A percentile compares a stretch with the other conserved stretches of the same genome.
These are phyloP conservation scores for Aspergillus floridensis DNA, from an alignment of 2,329 filamentous ascomycete genomes.

Conservation along the genomic window DNA sequence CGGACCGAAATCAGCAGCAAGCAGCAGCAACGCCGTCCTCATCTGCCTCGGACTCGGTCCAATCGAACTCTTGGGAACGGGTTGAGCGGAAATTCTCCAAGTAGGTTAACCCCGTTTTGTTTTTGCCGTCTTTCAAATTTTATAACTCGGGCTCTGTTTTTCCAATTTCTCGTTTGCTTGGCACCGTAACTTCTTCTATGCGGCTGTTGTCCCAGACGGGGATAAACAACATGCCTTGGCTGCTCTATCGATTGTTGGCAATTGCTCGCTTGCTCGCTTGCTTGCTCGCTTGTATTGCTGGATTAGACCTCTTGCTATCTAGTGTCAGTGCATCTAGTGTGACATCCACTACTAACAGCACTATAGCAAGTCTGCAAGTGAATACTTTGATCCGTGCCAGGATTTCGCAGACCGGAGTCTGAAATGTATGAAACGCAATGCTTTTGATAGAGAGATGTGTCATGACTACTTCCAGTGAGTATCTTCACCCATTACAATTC, in stretches of 20 bases:
- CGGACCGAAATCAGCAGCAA: conserved; percentile 11
- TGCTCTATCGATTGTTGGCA: background rate
- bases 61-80: conserved; percentile 56
- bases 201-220: background rate
- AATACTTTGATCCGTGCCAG: conserved; percentile 94
- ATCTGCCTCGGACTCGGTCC: conserved; percentile 35
- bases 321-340: background rate
- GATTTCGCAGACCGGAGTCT: conserved; percentile 84
- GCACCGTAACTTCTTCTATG: background rate
- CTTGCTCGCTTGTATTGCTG: background rate
- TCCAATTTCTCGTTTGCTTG: background rate
- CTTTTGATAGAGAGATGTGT: conserved; percentile 84
- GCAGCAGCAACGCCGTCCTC: conserved; percentile 28
- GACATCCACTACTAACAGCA: background rate
- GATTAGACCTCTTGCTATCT: background rate
- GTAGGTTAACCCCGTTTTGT: conserved; percentile 42
- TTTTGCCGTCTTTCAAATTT: background rate
- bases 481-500: background rate
- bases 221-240: background rate
- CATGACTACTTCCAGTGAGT: conserved; percentile 90
- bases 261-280: background rate
- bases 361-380: conserved; percentile 76
- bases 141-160: background rate
- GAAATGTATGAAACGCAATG: conserved; percentile 83
- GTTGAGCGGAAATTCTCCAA: conserved; percentile 61